Conservation (phyloP, 352 stramenopile species). For the Phytophthora hibernalis region DNA sequence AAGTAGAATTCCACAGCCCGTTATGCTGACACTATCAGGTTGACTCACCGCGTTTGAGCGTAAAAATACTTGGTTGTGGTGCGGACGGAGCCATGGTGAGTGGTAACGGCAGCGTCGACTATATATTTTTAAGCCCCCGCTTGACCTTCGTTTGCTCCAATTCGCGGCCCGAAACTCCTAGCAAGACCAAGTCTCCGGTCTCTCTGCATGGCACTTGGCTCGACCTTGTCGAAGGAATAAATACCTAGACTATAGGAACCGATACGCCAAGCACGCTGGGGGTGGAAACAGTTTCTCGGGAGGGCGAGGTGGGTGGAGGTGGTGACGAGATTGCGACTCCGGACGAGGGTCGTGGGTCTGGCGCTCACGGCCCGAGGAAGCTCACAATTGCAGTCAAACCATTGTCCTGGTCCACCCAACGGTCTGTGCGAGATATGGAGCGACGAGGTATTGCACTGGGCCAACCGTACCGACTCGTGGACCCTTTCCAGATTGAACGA, state of each 20-base stretch:
- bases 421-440: constrained; percentile 29
- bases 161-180: constrained; percentile 28
- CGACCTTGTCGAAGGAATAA: constrained; percentile 8
- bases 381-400: constrained; percentile 40
- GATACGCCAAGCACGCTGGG: constrained; percentile 28
- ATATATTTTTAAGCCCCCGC: constrained; percentile 26
- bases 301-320: constrained; percentile 20
- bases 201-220: constrained; percentile 30
- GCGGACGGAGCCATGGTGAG: no score
- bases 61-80: constrained; percentile 18
- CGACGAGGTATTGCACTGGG: constrained; percentile 24
- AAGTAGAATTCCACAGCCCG: constrained; percentile 1
- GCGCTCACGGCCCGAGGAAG: constrained; percentile 36
- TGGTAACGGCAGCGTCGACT: constrained; percentile 23
- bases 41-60: background rate
- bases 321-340: constrained; percentile 5
- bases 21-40: no score
- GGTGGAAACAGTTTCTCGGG: constrained; percentile 17
- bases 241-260: constrained; percentile 5
- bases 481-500: constrained; percentile 67
- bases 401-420: constrained; percentile 6
- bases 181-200: constrained; percentile 8
- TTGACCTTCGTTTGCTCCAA: constrained; percentile 8
- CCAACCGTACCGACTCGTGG: constrained; percentile 58
- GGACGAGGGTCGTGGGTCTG: constrained; percentile 24